These are phyloP conservation scores for Zasmidium citrigriseum DNA, from an alignment of 2,329 filamentous ascomycete genomes.

Conservation along the genomic window DNA sequence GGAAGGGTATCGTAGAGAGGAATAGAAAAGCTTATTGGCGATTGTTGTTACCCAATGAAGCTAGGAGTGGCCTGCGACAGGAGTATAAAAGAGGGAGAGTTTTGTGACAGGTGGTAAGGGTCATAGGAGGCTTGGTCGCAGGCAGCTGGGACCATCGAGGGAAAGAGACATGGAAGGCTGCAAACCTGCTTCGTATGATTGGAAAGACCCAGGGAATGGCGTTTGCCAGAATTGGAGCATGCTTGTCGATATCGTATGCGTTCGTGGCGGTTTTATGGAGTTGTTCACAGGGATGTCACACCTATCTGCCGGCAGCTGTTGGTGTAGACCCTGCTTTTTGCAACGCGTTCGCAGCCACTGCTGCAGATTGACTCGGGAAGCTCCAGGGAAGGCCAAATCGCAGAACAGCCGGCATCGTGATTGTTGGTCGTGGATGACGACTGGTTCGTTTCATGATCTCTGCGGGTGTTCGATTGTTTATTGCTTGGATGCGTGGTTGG, in stretches of 20 bases:
- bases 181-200: not conserved
- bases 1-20: not conserved
- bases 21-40: slow-evolving; percentile 1
- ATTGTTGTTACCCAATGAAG: slow-evolving; percentile 10
- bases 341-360: not conserved
- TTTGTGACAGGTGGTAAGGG: slow-evolving; percentile 4
- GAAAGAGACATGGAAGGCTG: not conserved
- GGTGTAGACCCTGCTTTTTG: not conserved
- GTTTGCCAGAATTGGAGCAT: not conserved
- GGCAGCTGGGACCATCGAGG: not conserved
- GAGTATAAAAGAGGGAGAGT: slow-evolving; percentile 2
- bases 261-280: not conserved
- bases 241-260: not conserved
- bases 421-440: slow-evolving; percentile 4
- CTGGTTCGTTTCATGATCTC: slow-evolving; percentile 2
- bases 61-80: slow-evolving; percentile 3
- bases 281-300: not conserved
- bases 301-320: not conserved
- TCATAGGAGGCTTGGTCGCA: not conserved
- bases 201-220: not conserved
- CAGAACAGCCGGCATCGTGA: not conserved
- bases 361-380: not conserved
- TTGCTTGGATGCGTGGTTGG: slow-evolving; percentile 1
- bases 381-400: slow-evolving; percentile 3
- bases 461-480: not conserved